Evolutionary conservation across 345 rosid species (phyloP).

Genomic region (Luvunga scandens): DNA sequence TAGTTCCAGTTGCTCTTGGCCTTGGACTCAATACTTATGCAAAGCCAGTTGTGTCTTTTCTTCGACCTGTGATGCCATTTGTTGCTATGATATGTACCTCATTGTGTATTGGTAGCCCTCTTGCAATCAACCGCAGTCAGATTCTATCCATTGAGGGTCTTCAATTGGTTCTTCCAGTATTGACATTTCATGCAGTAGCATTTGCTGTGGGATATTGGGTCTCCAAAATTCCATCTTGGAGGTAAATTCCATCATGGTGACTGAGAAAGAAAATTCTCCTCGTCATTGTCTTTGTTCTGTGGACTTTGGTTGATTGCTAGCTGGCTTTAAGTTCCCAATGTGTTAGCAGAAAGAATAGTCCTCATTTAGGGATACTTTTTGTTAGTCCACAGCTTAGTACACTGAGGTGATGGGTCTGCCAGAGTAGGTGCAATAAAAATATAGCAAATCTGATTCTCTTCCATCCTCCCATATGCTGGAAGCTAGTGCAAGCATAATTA

Average conservation of each 20-base stretch:
- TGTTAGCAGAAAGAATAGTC: background rate
- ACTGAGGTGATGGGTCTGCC: background rate
- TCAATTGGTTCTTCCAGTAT: constrained; percentile 66
- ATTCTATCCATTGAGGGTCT: constrained; percentile 74
- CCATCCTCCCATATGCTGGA: background rate
- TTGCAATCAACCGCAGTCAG: constrained; percentile 74
- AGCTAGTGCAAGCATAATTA: background rate
- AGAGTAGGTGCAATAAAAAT: background rate
- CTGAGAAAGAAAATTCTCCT: background rate
- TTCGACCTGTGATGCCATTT: constrained; percentile 84
- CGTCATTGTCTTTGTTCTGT: constrained; percentile 1
- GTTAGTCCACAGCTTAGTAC: background rate
- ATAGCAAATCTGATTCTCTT: background rate
- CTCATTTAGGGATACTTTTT: background rate
- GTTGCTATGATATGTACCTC: constrained; percentile 94
- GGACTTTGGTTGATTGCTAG: background rate
- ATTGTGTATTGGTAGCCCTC: constrained; percentile 91
- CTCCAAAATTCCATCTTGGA: constrained; percentile 66
- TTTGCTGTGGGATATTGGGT: constrained; percentile 85
- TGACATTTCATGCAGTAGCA: constrained; percentile 75
- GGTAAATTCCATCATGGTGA: constrained; percentile 39
- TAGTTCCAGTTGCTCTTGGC: constrained; percentile 81
- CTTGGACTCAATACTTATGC: constrained; percentile 82
- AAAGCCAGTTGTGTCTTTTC: constrained; percentile 63
- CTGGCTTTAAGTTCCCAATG: background rate